Conservation (phyloP, 257 asterid species). For the Ballota nigra region DNA sequence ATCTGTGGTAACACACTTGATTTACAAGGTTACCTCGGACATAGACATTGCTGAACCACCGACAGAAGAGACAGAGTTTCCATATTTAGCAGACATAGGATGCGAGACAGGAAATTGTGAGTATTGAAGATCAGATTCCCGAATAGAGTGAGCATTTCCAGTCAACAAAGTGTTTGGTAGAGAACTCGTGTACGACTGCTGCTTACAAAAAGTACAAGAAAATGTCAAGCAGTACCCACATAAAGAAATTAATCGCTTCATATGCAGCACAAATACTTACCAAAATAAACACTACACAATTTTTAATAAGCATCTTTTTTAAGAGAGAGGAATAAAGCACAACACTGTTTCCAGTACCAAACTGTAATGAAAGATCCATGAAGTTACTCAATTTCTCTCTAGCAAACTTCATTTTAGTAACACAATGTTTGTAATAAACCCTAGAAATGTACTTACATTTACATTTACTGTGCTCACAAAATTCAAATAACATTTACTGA, state of each 20-base stretch:
- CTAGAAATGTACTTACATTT: too few species aligned
- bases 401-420: not conserved
- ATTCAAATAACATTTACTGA: too few species aligned
- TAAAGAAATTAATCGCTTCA: not conserved
- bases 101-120: constrained; percentile 54
- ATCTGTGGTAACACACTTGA: not conserved
- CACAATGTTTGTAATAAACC: not conserved
- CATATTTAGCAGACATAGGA: constrained; percentile 57
- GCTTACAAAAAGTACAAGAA: constrained; percentile 16
- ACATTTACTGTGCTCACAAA: too few species aligned
- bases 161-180: constrained; percentile 55
- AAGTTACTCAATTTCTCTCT: not conserved
- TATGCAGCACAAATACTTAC: not conserved
- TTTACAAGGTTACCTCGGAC: constrained; percentile 56
- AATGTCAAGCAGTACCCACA: not conserved
- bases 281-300: not conserved
- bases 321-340: not conserved
- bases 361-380: not conserved
- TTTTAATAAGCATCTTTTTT: not conserved
- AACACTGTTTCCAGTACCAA: not conserved
- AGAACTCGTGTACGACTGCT: constrained; percentile 57
- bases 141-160: constrained; percentile 52
- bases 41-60: constrained; percentile 59
- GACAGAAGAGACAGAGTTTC: constrained; percentile 48
- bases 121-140: constrained; percentile 71